Conservation (phyloP, 305 asterid species). For the Lippia alba region DNA sequence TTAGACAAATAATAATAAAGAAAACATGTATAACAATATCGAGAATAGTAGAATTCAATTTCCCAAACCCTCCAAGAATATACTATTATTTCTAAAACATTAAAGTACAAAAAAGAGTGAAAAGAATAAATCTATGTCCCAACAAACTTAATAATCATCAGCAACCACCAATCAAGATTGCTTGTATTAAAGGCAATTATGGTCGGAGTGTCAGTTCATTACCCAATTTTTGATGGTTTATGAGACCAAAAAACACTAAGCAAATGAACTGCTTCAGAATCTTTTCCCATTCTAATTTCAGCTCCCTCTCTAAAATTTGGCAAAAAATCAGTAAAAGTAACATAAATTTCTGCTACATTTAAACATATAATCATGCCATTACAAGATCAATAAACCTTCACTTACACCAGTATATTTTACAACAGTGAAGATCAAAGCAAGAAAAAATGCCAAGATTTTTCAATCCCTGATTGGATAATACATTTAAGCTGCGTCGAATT, state of each 20-base stretch:
- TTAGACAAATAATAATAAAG: too few relatives aligned
- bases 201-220: slow-evolving; percentile 14
- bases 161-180: slow-evolving; percentile 18
- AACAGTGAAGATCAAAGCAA: not conserved
- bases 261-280: not conserved
- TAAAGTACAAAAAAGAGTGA: not conserved
- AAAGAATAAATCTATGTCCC: not conserved
- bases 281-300: not conserved
- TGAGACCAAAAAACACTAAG: slow-evolving; percentile 28
- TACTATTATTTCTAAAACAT: not conserved
- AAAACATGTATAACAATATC: too few relatives aligned
- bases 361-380: slow-evolving; percentile 1
- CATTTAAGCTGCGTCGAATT: slow-evolving; percentile 10
- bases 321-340: not conserved
- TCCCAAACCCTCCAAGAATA: not conserved
- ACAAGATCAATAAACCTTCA: slow-evolving; percentile 24
- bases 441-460: slow-evolving; percentile 5
- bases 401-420: slow-evolving; percentile 1
- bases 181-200: slow-evolving; percentile 24
- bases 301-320: slow-evolving; percentile 11
- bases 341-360: not conserved
- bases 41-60: not conserved
- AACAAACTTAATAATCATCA: slow-evolving; percentile 13
- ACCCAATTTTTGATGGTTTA: slow-evolving; percentile 32
- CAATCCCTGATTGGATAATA: not conserved